phyloP scores from a whole-genome alignment of 352 stramenopile species.

The Phytophthora nicotianae region DNA sequence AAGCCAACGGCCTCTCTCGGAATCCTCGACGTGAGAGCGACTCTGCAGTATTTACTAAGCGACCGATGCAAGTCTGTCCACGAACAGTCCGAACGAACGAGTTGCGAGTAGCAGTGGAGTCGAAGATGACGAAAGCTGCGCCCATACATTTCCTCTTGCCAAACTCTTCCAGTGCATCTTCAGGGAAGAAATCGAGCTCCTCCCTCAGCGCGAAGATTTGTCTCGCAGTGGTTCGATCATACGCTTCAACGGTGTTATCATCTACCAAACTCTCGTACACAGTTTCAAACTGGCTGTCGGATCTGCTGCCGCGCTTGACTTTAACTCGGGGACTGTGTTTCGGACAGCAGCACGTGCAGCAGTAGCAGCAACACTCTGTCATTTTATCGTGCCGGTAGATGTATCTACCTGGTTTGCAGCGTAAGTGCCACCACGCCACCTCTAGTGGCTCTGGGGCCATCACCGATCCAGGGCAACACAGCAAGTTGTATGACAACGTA shows the following conservation, averaged over 20 bases:
- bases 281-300: slow-evolving; percentile 30
- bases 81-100: slow-evolving; percentile 61
- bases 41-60: slow-evolving; percentile 44
- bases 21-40: slow-evolving; percentile 31
- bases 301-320: slow-evolving; percentile 18
- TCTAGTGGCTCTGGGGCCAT: slow-evolving; percentile 51
- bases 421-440: slow-evolving; percentile 47
- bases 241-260: slow-evolving; percentile 25
- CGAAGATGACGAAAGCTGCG: slow-evolving; percentile 77
- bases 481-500: slow-evolving; percentile 67
- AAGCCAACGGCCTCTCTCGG: slow-evolving; percentile 21
- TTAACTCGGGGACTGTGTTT: slow-evolving; percentile 32
- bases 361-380: slow-evolving; percentile 47
- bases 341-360: slow-evolving; percentile 47
- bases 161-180: slow-evolving; percentile 70
- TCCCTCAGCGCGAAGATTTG: slow-evolving; percentile 51
- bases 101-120: slow-evolving; percentile 60
- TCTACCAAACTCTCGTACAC: slow-evolving; percentile 38
- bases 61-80: slow-evolving; percentile 45
- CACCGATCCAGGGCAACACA: slow-evolving; percentile 68
- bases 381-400: slow-evolving; percentile 45
- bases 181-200: slow-evolving; percentile 75
- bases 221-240: slow-evolving; percentile 21
- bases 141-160: slow-evolving; percentile 59
- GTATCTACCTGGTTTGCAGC: slow-evolving; percentile 69